Evolutionary conservation across 257 asterid species (phyloP), one percentile per base, ranked within the genome.

Genomic region (Solanum tarijense): DNA sequence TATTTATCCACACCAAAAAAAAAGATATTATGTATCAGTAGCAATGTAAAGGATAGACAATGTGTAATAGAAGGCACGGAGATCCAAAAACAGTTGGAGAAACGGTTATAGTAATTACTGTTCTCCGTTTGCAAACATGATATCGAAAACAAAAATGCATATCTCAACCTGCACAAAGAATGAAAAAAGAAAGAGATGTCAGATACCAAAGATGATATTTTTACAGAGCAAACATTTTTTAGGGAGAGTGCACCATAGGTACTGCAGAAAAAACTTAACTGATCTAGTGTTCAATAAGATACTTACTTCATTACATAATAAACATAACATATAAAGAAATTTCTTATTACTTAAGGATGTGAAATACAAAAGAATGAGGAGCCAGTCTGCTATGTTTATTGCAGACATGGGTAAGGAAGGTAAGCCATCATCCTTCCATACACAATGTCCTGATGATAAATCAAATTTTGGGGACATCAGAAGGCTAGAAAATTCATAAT

Each of bases 121-220:
- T 88, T 92, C 90, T 89, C 98, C 99, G 84, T 93, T 93, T 84
- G 95, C 93, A 92, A 94, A 93, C 99, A 96, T 95, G 90, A 95
- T 89, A 89, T 96, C 99, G 83, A 96, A 96, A 89, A 91, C 93
- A 90, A 96, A 96, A 89, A 96, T 79, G 92, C 99, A 94, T 88
- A 96, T 91, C 86, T 93, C 98, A 86, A 96, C 97, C 99, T 96
- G 96, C 94, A 91, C 12, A 48, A 48, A 9, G 41, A 48, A 82
- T 29, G 87, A 35, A 25, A 31, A 21, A 60, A 38, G 90, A 25
- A 89, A 52, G 89, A 90, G 71, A 85, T 31, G 71, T 91, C 92
- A 91, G 92, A 87, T 83, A 86, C 27, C 52, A 43, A 39, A 36
- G 52, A 89, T 25, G 39, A 25, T 83, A 74, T 20, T 84, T 65